Percentiles rank a stretch among this genome's conserved stretches.
Evolutionary conservation across 1,284 basidiomycete genomes (phyloP).

Genomic region (Mixia osmundae): DNA sequence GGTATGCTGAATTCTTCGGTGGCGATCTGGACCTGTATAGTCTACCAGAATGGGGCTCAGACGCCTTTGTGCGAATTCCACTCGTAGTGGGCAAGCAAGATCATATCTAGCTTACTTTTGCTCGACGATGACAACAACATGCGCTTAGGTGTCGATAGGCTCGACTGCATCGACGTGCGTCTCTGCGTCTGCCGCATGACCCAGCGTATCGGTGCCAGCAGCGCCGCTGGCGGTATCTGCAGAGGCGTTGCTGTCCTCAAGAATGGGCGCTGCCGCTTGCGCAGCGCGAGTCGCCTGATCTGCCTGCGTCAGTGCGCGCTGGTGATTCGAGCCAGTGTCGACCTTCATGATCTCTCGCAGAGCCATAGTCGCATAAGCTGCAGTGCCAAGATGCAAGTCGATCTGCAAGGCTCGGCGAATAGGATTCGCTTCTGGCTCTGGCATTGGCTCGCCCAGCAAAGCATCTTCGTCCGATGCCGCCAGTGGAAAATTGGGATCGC

Average conservation of each 20-base stretch:
- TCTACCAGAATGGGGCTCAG: constrained; percentile 12
- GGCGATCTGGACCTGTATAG: constrained; percentile 13
- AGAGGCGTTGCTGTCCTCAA: too few species aligned
- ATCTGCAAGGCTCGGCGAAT: constrained; percentile 60
- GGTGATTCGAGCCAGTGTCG: constrained; percentile 7
- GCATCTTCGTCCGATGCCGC: constrained; percentile 87
- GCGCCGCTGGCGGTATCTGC: too few species aligned
- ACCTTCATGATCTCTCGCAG: constrained; percentile 29
- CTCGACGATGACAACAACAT: too few species aligned
- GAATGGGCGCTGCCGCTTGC: too few species aligned
- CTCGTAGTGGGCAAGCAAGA: too few species aligned
- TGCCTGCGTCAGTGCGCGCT: constrained; percentile 5
- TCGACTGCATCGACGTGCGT: too few species aligned
- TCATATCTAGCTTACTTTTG: too few species aligned
- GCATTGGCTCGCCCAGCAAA: constrained; percentile 51
- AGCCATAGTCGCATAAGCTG: constrained; percentile 89
- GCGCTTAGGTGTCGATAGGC: too few species aligned
- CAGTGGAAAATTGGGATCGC: constrained; percentile 71
- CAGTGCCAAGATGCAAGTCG: constrained; percentile 50
- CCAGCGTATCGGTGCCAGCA: too few species aligned
- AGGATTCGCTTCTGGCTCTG: constrained; percentile 30
- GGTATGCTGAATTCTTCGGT: constrained; percentile 9
- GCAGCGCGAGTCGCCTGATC: constrained; percentile 25
- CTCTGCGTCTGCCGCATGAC: too few species aligned
- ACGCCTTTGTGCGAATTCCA: constrained; percentile 11